These are phyloP conservation scores for Pseudogymnoascus sp. DNA, from an alignment of 2,329 filamentous ascomycete species.

Conservation along the genomic window DNA sequence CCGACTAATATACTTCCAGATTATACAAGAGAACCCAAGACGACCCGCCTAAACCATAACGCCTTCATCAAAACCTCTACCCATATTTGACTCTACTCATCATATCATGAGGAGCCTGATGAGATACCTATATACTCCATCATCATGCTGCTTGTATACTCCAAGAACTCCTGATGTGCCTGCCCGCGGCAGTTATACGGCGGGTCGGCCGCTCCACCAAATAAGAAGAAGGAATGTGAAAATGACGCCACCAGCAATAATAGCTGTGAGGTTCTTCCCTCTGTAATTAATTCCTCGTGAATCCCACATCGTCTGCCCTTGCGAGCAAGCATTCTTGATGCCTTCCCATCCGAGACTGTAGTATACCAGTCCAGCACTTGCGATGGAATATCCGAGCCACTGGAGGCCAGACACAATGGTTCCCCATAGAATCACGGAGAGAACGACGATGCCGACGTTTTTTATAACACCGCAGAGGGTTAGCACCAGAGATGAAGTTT, in stretches of 20 bases:
- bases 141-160: background rate
- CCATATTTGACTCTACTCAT: background rate
- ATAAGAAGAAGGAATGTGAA: background rate
- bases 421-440: slow-evolving; percentile 4
- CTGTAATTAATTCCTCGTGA: background rate
- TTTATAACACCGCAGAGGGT: slow-evolving; percentile 82
- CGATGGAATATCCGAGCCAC: slow-evolving; percentile 8
- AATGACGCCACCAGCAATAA: background rate
- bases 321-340: background rate
- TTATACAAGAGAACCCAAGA: background rate
- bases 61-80: slow-evolving; percentile 4
- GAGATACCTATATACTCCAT: background rate
- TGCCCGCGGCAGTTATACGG: background rate
- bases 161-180: background rate
- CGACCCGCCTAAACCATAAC: background rate
- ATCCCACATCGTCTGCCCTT: slow-evolving; percentile 2
- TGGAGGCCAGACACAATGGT: slow-evolving; percentile 6
- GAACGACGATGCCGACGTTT: slow-evolving; percentile 16
- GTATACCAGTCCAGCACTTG: slow-evolving; percentile 4
- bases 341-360: slow-evolving; percentile 9
- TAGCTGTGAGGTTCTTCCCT: background rate
- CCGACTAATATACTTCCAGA: background rate
- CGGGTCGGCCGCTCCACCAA: background rate
- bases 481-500: slow-evolving; percentile 79
- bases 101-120: background rate